Base-by-base conservation (phyloP, 148 eudicot species). In the Salicornia ramosissima region DNA sequence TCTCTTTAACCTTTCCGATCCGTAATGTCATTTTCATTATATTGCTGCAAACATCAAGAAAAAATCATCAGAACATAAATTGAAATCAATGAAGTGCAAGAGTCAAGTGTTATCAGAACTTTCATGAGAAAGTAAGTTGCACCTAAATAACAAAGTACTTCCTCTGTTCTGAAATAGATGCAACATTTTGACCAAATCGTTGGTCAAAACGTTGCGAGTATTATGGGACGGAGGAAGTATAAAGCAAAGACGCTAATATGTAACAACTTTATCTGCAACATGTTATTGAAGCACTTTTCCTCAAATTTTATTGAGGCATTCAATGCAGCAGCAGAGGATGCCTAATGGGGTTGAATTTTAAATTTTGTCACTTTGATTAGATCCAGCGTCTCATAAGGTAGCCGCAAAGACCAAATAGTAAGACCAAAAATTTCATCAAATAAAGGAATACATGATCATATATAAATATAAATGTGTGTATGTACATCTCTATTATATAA, bases 1-100 rank as follows among this genome's bases (percentile, higher is more conserved):
- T 65, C 79, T 77, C 59, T 77, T 86, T 73, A 94, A 73, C 79
- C 91, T 91, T 80, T 86, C 89, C n/a, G n/a, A n/a, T 86, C 89
- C 5, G 99, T 86, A 29, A 80, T 80, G 74, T 94, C 96, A 85
- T 81, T 91, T 83, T 91, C 99, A n/a, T n/a, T n/a, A n/a, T n/a
- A 77, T 94, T 91, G 80, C 99, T 94, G 93, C 79, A 81, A 76
- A 67, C 19, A 40, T 62, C 29, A 54, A 59, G 29, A 67, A 68
- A 45, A 66, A 53, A 42, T 51, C 29, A 67, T 39, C 29, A 34
- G 33, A 31, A 29, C 58, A 75, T 18, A 22, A 46, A 11, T 50
- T 34, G 52, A 49, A 63, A 63, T 22, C 0, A 25, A 40, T 63
- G 26, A 29, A 64, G 36, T 59, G 43, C 34, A 33, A 34, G 50